Evolutionary conservation across 2,329 filamentous ascomycete genomes (phyloP).

Genomic region (Calonectria pauciramosa): DNA sequence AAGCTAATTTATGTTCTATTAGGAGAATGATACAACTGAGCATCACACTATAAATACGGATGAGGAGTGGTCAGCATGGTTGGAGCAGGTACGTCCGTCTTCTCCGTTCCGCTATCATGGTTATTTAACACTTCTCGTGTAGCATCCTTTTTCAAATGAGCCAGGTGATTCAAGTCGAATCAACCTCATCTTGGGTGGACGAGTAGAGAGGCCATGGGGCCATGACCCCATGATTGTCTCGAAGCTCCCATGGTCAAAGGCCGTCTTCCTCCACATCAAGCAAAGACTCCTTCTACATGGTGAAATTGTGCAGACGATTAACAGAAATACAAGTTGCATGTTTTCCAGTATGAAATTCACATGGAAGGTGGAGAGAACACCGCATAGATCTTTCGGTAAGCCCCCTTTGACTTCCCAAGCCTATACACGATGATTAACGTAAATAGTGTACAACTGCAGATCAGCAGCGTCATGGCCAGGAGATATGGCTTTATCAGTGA

Average conservation of each 20-base stretch:
- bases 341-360: slow-evolving; percentile 9
- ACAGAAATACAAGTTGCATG: slow-evolving; percentile 32
- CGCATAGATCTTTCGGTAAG: not conserved
- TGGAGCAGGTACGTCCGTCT: not conserved
- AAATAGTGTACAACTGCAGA: slow-evolving; percentile 31
- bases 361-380: not conserved
- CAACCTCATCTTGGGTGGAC: not conserved
- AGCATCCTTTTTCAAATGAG: not conserved
- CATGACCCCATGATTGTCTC: not conserved
- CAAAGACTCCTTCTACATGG: slow-evolving; percentile 15
- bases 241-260: slow-evolving; percentile 12
- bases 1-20: not conserved
- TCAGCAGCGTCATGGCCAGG: slow-evolving; percentile 23
- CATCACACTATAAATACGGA: not conserved
- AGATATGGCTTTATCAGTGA: slow-evolving; percentile 32
- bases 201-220: not conserved
- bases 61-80: not conserved
- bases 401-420: too few species aligned
- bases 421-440: not conserved
- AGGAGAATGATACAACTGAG: not conserved
- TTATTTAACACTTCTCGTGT: not conserved
- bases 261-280: not conserved
- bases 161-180: not conserved
- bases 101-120: too few species aligned
- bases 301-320: slow-evolving; percentile 23